phyloP scores from a whole-genome alignment of 1,284 basidiomycete species.

The Athelia sp. region DNA sequence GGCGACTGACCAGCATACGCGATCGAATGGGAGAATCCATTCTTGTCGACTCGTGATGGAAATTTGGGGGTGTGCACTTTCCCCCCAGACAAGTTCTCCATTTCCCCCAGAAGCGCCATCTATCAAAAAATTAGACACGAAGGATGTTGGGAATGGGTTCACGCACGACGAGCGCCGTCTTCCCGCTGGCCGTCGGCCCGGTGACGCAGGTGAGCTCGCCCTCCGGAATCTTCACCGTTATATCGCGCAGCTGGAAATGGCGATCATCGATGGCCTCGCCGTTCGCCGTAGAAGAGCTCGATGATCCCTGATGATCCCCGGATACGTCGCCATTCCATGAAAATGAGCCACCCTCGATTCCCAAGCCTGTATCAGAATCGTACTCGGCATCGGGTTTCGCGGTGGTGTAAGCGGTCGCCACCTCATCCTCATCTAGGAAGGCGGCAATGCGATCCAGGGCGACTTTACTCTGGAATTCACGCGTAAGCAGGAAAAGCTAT shows the following conservation, averaged over 20 bases:
- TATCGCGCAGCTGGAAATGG: constrained; percentile 50
- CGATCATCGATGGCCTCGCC: constrained; percentile 21
- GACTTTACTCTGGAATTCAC: constrained; percentile 53
- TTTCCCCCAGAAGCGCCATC: constrained; percentile 65
- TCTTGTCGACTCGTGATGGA: constrained; percentile 48
- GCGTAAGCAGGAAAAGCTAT: neutral
- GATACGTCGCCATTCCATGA: constrained; percentile 50
- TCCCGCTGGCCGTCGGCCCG: constrained; percentile 67
- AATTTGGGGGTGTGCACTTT: constrained; percentile 62
- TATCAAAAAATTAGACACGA: constrained; percentile 17
- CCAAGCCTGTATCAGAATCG: constrained; percentile 34
- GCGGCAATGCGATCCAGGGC: constrained; percentile 77
- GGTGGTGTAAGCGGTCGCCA: constrained; percentile 43
- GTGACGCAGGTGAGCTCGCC: constrained; percentile 51
- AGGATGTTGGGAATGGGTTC: neutral
- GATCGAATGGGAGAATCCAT: constrained; percentile 67
- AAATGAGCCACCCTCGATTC: constrained; percentile 52
- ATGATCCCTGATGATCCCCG: too few relatives aligned
- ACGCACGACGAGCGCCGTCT: constrained; percentile 63
- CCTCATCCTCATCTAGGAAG: constrained; percentile 76
- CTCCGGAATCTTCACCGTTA: constrained; percentile 56
- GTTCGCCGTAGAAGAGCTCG: constrained; percentile 1
- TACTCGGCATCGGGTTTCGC: constrained; percentile 24
- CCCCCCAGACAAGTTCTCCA: constrained; percentile 44
- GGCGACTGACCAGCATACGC: constrained; percentile 84